These are phyloP conservation scores for Dictyostelium citrinum DNA, from an alignment of 78 protist species.

Conservation along the genomic window DNA sequence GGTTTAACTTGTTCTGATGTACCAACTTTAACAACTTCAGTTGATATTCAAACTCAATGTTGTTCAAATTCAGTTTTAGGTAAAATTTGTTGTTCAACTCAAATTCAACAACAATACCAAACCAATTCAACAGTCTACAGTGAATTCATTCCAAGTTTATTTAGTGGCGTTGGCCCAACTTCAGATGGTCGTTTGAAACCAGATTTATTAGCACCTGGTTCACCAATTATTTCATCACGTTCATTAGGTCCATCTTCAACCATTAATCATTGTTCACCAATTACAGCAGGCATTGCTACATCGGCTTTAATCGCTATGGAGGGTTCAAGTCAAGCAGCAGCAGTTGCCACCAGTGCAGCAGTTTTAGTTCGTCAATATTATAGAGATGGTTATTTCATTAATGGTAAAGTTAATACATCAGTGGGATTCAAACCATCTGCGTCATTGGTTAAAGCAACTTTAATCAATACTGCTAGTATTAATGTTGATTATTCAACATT, in stretches of 20 bases:
- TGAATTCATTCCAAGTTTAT: neutral
- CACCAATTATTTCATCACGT: conserved; percentile 22
- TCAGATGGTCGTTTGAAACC: conserved; percentile 61
- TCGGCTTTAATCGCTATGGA: conserved; percentile 17
- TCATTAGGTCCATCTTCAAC: neutral
- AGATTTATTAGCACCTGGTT: conserved; percentile 58
- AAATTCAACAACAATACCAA: neutral
- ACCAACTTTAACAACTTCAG: neutral
- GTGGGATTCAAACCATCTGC: neutral
- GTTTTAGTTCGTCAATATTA: conserved; percentile 17
- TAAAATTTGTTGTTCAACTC: conserved; percentile 2
- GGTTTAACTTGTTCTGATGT: neutral
- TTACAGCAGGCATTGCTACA: neutral
- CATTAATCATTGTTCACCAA: neutral
- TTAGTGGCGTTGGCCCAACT: conserved; percentile 43
- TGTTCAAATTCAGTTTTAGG: neutral
- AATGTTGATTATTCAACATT: neutral
- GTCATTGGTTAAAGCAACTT: conserved; percentile 11
- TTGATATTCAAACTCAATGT: neutral
- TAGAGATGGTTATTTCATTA: conserved; percentile 11
- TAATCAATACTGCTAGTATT: conserved; percentile 26
- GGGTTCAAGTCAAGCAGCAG: conserved; percentile 30
- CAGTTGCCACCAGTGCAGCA: neutral
- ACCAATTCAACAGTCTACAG: neutral
- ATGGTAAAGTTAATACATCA: neutral